These are phyloP conservation scores for Penicillium diatomitis DNA, from an alignment of 495 filamentous ascomycete species.

Conservation along the genomic window DNA sequence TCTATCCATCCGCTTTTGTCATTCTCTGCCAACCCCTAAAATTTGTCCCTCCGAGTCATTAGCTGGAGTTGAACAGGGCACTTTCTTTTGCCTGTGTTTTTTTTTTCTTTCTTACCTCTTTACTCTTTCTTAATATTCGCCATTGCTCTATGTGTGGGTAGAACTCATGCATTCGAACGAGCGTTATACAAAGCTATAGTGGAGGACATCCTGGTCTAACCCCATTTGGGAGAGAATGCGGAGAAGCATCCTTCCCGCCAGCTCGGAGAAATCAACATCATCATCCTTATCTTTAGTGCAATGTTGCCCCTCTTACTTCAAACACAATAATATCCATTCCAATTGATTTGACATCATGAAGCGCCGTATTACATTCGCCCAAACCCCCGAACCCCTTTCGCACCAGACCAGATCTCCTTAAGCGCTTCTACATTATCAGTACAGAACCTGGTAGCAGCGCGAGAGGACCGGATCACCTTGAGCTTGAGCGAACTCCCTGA, in stretches of 20 bases:
- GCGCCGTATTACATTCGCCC: slow-evolving; percentile 75
- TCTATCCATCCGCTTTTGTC: too few species aligned
- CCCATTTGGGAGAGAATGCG: slow-evolving; percentile 14
- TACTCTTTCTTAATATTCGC: neutral
- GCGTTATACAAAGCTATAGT: neutral
- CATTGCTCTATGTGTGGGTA: neutral
- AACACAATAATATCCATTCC: neutral
- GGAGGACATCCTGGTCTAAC: slow-evolving; percentile 10
- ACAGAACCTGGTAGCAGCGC: slow-evolving; percentile 47
- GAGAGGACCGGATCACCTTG: slow-evolving; percentile 75
- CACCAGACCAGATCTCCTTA: slow-evolving; percentile 49
- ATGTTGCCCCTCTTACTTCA: neutral
- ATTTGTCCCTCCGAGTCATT: too few species aligned
- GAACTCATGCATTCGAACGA: neutral
- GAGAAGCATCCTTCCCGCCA: slow-evolving; percentile 11
- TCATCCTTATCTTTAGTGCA: slow-evolving; percentile 1
- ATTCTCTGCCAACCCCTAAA: too few species aligned
- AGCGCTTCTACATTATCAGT: slow-evolving; percentile 40
- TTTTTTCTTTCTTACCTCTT: neutral
- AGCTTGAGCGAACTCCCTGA: slow-evolving; percentile 61
- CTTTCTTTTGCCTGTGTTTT: neutral
- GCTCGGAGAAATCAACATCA: slow-evolving; percentile 7
- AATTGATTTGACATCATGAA: slow-evolving; percentile 48
- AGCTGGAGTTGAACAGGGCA: neutral
- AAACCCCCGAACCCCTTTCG: slow-evolving; percentile 50